Conservation (phyloP, 495 filamentous ascomycete species). For the Penicillium herquei region DNA sequence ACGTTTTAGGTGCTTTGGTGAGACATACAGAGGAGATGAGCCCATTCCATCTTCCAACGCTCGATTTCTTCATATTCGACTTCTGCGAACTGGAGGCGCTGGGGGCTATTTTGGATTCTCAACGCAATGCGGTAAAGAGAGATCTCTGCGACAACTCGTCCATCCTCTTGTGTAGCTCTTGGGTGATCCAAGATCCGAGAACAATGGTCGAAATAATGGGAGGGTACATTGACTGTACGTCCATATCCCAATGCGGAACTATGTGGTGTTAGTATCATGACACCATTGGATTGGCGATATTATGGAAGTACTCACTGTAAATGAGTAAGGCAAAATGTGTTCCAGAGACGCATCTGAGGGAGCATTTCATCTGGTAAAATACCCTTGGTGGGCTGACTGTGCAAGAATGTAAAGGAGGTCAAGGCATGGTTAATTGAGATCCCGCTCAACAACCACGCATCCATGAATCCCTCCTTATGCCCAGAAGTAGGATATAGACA, state of each 20-base stretch:
- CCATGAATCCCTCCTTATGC: conserved; percentile 37
- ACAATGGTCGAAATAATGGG: conserved; percentile 36
- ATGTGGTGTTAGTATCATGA: conserved; percentile 6
- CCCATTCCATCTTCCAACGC: conserved; percentile 41
- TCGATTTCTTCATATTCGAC: conserved; percentile 39
- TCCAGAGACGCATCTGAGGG: conserved; percentile 39
- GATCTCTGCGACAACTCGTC: conserved; percentile 38
- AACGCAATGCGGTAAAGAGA: conserved; percentile 35
- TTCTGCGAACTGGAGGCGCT: conserved; percentile 31
- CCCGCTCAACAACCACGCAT: conserved; percentile 44
- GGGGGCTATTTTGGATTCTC: conserved; percentile 26
- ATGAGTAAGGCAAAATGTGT: conserved; percentile 38
- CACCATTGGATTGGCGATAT: neutral
- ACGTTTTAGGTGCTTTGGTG: neutral
- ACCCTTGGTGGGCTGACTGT: conserved; percentile 21
- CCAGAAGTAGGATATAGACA: conserved; percentile 38
- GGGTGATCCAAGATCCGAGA: conserved; percentile 36
- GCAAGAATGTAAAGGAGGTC: conserved; percentile 34
- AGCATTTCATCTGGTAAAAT: conserved; percentile 31
- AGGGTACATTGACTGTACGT: conserved; percentile 34
- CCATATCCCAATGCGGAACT: conserved; percentile 41
- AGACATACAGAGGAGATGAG: conserved; percentile 34
- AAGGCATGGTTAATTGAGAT: conserved; percentile 43
- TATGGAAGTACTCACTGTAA: conserved; percentile 31
- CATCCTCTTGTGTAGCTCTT: conserved; percentile 33